Base-by-base conservation (phyloP, 768 basidiomycete genomes). In the Lactifluus piperatus region DNA sequence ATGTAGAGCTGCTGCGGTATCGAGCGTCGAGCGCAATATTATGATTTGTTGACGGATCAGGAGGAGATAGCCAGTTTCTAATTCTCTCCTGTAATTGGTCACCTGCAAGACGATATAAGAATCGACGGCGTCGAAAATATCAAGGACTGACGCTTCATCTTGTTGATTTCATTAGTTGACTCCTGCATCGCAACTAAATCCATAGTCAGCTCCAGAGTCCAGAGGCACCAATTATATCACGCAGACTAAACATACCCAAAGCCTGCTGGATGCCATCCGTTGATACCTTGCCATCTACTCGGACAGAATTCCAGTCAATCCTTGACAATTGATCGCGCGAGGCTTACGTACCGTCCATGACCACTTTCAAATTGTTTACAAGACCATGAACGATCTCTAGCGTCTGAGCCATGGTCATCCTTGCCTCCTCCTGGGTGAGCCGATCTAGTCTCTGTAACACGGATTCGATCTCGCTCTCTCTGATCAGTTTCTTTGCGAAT, bases 21-120 rank as follows among this genome's bases (percentile, higher is more conserved):
- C 22, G 46, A 36, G 29, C 20, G 7, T 22, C 36, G 16, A 24
- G 34, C 8, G 37, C 27, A 26, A 47, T 27, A 11, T 47, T 36
- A 24, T 56, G 54, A 13, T 56, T 56, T 30, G n/a, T 56, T 10
- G 54, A 56, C 1, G 54, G 44, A n/a, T 56, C 54, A 2, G 54
- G 54, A n/a, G 54, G 54, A 1, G 46, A 56, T 6, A 56, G 22
- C 54, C 54, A 56, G n/a, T 6, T 18, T 13, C 34, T 20, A 11
- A 47, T 22, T 2, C 37, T n/a, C 32, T 37, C 26, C 24, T 56
- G 54, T 13, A 46, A n/a, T 3, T 56, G 45, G 34, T 47, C 34
- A 2, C 45, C 47, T 56, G 34, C 4, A 10, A 43, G 4, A 20
- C 13, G 16, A 1, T 14, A 5, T 11, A 3, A 30, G 13, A 22